Conservation (phyloP, 768 basidiomycete genomes). For the Lactarius pseudohatsudake region DNA sequence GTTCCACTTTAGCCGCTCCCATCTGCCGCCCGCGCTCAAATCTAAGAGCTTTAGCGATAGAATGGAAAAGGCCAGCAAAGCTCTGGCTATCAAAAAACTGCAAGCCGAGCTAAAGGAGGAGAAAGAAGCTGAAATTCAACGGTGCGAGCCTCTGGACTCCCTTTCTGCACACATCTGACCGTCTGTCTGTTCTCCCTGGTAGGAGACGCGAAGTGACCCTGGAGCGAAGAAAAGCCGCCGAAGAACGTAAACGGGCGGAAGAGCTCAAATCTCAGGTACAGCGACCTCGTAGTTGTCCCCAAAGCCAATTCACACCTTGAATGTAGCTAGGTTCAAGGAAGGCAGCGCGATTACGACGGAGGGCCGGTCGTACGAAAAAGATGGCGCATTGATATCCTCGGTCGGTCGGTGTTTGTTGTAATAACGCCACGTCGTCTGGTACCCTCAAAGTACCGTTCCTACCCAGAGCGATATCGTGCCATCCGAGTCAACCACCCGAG, state of each 20-base stretch:
- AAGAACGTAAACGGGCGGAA: conserved; percentile 64
- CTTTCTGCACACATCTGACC: neutral
- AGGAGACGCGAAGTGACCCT: conserved; percentile 68
- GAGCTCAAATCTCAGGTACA: conserved; percentile 63
- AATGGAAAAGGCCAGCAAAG: conserved; percentile 65
- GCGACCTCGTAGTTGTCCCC: conserved; percentile 6
- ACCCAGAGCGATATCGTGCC: neutral
- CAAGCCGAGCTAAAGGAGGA: conserved; percentile 74
- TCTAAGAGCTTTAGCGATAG: conserved; percentile 66
- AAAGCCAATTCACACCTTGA: conserved; percentile 8
- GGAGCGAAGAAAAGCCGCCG: conserved; percentile 69
- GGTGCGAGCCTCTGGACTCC: conserved; percentile 42
- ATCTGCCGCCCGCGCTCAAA: conserved; percentile 63
- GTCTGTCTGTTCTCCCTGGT: conserved; percentile 12
- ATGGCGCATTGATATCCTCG: conserved; percentile 60
- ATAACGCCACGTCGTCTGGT: neutral
- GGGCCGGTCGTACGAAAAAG: conserved; percentile 76
- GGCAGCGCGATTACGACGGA: conserved; percentile 69
- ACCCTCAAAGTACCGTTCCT: neutral
- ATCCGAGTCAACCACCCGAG: neutral
- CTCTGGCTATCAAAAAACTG: conserved; percentile 70
- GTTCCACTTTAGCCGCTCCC: conserved; percentile 54
- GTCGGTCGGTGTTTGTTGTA: neutral
- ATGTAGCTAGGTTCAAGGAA: conserved; percentile 78
- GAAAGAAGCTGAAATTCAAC: conserved; percentile 62